phyloP scores from a whole-genome alignment of 192 early-diverging fungal species.

The Coemansia sp. region DNA sequence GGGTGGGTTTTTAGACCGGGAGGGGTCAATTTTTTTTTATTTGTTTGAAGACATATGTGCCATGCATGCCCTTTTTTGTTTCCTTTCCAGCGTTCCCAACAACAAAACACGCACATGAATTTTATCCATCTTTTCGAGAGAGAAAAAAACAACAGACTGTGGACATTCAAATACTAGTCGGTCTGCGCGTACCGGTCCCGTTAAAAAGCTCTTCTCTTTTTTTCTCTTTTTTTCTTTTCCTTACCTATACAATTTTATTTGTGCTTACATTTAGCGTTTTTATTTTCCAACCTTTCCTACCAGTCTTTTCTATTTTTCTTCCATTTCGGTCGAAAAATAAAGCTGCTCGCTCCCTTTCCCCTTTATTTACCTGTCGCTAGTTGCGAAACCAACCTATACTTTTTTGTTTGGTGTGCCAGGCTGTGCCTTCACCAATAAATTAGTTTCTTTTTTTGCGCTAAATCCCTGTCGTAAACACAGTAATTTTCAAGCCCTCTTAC shows the following conservation, averaged over 20 bases:
- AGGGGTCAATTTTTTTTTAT: not conserved
- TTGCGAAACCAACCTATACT: slow-evolving; percentile 2
- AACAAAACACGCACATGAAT: slow-evolving; percentile 6
- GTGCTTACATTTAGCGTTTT: slow-evolving; percentile 16
- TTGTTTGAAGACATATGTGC: not conserved
- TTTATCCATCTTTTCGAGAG: slow-evolving; percentile 2
- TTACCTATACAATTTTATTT: slow-evolving; percentile 10
- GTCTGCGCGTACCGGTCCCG: slow-evolving; percentile 14
- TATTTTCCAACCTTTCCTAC: slow-evolving; percentile 2
- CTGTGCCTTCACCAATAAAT: slow-evolving; percentile 28
- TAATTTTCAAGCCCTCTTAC: not conserved
- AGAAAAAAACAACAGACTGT: not conserved
- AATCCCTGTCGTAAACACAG: not conserved
- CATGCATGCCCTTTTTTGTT: not conserved
- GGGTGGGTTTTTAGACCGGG: not conserved
- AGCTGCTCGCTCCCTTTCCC: not conserved
- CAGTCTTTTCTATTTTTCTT: slow-evolving; percentile 4
- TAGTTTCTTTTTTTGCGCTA: not conserved
- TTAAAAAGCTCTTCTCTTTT: slow-evolving; percentile 7
- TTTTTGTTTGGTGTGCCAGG: slow-evolving; percentile 22
- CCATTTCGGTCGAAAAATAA: not conserved
- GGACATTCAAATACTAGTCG: slow-evolving; percentile 14
- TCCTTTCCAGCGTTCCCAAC: not conserved
- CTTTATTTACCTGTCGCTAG: slow-evolving; percentile 7
- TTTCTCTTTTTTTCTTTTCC: slow-evolving; percentile 10